Base-by-base conservation (phyloP, 371 early-diverging fungal genomes). In the Gilbertella persicaria region DNA sequence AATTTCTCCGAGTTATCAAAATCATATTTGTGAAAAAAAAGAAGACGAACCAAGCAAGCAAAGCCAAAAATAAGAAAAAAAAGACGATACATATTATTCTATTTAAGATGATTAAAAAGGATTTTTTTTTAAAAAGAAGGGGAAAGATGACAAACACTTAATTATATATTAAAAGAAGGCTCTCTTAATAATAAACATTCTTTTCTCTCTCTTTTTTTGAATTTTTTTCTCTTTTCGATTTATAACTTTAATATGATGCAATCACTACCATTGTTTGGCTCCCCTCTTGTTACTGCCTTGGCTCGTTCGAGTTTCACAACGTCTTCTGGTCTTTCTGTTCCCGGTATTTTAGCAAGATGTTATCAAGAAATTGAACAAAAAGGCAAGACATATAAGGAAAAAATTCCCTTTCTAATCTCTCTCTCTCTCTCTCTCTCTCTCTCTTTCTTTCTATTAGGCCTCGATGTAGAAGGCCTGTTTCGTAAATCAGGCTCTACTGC, bases 401-500 rank as follows among this genome's bases (percentile, higher is more conserved):
- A 20, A 29, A 35, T 12, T 16, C 13, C 12, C 6, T n/a, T n/a
- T n/a, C n/a, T n/a, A n/a, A n/a, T n/a, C n/a, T n/a, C n/a, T n/a
- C n/a, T n/a, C n/a, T n/a, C n/a, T n/a, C 6, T 33, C 10, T 33
- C 10, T 10, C 13, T 6, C 13, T 33, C 10, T 33, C 24, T n/a
- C n/a, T n/a, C n/a, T n/a, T 37, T 53, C 6, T 17, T 29, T 9
- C 9, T 28, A 33, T 1, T 42, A 69, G 69, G 69, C 2, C 26
- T 69, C 23, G 46, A 48, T 21, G 20, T 46, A 7, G 66, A 69
- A 51, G 69, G 69, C 1, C 52, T 69, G 13, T 69, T 69, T 55
- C 66, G 69, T 30, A 66, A 62, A 41, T 69, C 69, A 7, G 66
- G 69, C 16, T 62, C 63, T 3, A 29, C 59, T 1, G 56, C 63